Evolutionary conservation across 2,329 filamentous ascomycete species (phyloP).

Genomic region (Colletotrichum shisoi): DNA sequence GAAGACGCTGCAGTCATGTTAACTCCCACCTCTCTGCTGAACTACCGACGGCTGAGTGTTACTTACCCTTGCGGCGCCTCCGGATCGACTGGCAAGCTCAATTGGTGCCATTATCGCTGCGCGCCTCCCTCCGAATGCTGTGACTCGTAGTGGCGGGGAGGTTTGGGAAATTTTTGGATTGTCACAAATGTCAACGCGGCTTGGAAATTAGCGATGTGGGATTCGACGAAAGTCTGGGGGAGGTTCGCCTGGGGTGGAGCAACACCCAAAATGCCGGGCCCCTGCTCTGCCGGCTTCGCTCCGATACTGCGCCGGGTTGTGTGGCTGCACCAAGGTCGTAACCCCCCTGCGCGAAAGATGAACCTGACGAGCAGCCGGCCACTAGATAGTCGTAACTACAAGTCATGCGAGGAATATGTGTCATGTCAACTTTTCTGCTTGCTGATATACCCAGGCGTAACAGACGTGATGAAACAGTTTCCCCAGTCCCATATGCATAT

Average conservation of each 20-base stretch:
- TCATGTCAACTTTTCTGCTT: slow-evolving; percentile 4
- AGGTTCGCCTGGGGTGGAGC: slow-evolving; percentile 30
- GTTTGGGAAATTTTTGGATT: slow-evolving; percentile 33
- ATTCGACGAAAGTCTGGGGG: slow-evolving; percentile 39
- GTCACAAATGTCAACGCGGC: slow-evolving; percentile 18
- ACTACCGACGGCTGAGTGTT: background rate
- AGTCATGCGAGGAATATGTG: background rate
- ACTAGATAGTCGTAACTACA: background rate
- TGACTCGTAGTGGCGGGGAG: slow-evolving; percentile 34
- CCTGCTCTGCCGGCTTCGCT: slow-evolving; percentile 35
- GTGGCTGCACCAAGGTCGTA: slow-evolving; percentile 20
- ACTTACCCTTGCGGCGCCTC: slow-evolving; percentile 57
- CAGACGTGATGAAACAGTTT: slow-evolving; percentile 23
- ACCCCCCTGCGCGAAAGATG: slow-evolving; percentile 13
- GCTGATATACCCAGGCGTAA: background rate
- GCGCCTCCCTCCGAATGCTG: slow-evolving; percentile 33
- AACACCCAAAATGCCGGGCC: slow-evolving; percentile 19
- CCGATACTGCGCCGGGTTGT: slow-evolving; percentile 4
- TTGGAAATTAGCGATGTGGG: slow-evolving; percentile 41
- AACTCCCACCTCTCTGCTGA: slow-evolving; percentile 23
- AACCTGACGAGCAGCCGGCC: background rate
- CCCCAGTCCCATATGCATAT: slow-evolving; percentile 26
- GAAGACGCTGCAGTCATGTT: slow-evolving; percentile 48
- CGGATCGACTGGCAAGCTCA: slow-evolving; percentile 59
- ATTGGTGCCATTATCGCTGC: slow-evolving; percentile 58